phyloP scores from a whole-genome alignment of 225 moss, liverwort and hornwort species.

The Marchantia polymorpha region DNA sequence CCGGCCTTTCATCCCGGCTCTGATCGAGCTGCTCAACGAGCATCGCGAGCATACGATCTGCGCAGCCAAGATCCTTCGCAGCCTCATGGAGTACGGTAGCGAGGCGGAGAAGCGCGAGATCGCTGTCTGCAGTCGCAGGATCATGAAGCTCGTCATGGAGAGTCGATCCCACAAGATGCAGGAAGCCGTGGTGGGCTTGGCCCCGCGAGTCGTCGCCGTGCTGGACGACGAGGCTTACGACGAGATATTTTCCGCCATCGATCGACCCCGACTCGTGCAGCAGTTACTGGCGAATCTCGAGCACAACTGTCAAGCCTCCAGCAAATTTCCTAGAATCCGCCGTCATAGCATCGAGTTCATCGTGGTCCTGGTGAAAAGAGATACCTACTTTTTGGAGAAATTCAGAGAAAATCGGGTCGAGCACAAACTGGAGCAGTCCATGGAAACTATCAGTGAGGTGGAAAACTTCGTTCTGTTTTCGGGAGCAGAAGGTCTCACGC shows the following conservation, averaged over 20 bases:
- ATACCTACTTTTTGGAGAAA: conserved; percentile 21
- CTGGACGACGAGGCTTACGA: conserved; percentile 21
- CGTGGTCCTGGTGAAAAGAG: conserved; percentile 20
- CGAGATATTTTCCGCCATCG: conserved; percentile 15
- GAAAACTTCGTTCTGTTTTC: conserved; percentile 46
- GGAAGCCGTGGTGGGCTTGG: conserved; percentile 38
- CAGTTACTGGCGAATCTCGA: conserved; percentile 33
- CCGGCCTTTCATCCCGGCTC: conserved; percentile 29
- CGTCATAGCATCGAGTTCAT: conserved; percentile 47
- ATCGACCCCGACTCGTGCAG: conserved; percentile 23
- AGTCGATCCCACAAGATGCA: conserved; percentile 39
- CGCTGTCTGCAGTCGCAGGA: conserved; percentile 19
- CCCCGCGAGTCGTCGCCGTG: conserved; percentile 26
- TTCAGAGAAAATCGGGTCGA: conserved; percentile 26
- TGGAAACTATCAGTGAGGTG: conserved; percentile 37
- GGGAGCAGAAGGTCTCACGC: conserved; percentile 37
- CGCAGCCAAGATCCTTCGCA: conserved; percentile 47
- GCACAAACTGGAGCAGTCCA: conserved; percentile 20
- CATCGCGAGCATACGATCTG: conserved; percentile 37
- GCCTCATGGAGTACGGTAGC: conserved; percentile 32
- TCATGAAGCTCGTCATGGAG: conserved; percentile 36
- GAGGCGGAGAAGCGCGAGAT: conserved; percentile 28
- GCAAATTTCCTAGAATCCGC: conserved; percentile 35
- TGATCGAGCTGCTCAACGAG: conserved; percentile 28
- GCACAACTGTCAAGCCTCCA: conserved; percentile 16